Base-by-base conservation (phyloP, 176 grass and related monocot genomes). In the Eragrostis nindensis region DNA sequence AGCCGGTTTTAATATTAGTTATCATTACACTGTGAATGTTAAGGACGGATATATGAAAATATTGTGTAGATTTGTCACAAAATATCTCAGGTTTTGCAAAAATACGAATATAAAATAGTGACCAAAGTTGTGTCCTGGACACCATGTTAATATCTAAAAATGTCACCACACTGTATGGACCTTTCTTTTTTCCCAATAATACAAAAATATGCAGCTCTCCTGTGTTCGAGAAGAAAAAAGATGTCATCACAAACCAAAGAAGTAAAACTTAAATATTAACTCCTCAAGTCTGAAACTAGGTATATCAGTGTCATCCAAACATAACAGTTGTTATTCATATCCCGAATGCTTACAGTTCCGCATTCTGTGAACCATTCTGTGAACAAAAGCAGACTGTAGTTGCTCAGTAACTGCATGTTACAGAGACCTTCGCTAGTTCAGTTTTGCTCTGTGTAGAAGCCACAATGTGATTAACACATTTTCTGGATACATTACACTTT, bases 381-480 rank as follows among this genome's bases (percentile, higher is more conserved):
- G 21, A 56, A 4, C 43, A 26, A 77, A 65, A 80, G 22, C 32
- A 80, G 49, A 24, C 26, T 29, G 15, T 21, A 68, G n/a, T 80
- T 43, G 36, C 49, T 80, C 42, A 21, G 49, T 30, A 78, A 49
- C 43, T 42, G 18, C 5, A 43, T 36, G 30, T 65, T 9, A 39
- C 62, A 65, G 62, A 19, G 30, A 39, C 14, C 5, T 39, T 19
- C 62, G 39, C 13, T 38, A 39, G 15, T 36, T 39, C 7, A 4
- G 40, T 44, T 44, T 44, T 12, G 19, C 66, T 44, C 24, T 68
- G 40, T 44, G 19, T 6, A 3, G 40, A 68, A 21, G 32, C 11
- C 21, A 11, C 21, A 22, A 24, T 68, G 11, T 68, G 40, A 39
- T 39, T 19, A 39, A 16, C 7, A 36, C 15, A 66, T 39, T 8